Evolutionary conservation across 75 land plant genomes (phyloP), one percentile per base, ranked within the genome.

Genomic region (Cupressus sempervirens): DNA sequence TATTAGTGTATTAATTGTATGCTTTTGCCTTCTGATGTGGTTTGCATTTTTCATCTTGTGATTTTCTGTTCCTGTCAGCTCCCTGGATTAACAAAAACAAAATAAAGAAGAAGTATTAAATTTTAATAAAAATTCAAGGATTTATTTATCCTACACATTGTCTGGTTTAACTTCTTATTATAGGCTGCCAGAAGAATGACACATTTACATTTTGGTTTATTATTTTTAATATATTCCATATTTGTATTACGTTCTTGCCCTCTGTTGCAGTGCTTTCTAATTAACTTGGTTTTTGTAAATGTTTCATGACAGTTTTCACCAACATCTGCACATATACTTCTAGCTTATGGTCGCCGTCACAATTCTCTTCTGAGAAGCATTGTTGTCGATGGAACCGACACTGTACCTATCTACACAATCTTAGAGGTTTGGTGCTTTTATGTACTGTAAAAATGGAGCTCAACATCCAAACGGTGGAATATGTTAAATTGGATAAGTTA

Each of bases 321-420:
- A 18, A 94, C 99, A 12, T 95, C 99, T 12, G 96, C 94, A 80
- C 96, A 97, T 84, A 82, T 97, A 85, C 88, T 97, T 75, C 87
- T 97, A 72, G 94, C 98, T 18, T 97, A 97, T 92, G 99, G 99
- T 10, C 93, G 99, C 4, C 98, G 99, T 29, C 99, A 97, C 83
- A 91, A 88, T 86, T 95, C 99, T 70, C 94, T 97, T 56, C 91
- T 97, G 11, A 92, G 93, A 68, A 97, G 96, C 88, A 80, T 97
- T 68, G 90, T 97, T 62, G 88, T 93, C 80, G 94, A 97, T 89
- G 99, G 99, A 58, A 94, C 97, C 29, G 90, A 89, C 70, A 89
- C 96, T 16, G 85, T 92, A 56, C 96, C 94, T 30, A 88, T 94
- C 29, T 97, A 96, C 85, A 95, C 99, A 36, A 94, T 97, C 68